A percentile compares a stretch with the other conserved stretches of the same genome.
Conservation (phyloP, 768 basidiomycete genomes). For the Macrolepiota fuliginosa region DNA sequence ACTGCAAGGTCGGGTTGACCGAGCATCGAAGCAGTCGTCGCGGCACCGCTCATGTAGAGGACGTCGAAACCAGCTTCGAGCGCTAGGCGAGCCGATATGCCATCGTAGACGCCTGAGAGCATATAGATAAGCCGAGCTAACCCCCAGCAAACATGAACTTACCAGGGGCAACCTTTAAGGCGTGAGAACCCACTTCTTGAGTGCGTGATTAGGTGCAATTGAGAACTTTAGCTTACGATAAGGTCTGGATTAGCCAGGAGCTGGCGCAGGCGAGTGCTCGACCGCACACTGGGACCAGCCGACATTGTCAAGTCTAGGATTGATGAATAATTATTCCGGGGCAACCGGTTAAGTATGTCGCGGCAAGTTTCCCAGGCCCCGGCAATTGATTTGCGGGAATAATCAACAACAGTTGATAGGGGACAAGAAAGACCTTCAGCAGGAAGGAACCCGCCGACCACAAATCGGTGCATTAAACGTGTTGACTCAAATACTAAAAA, state of each 20-base stretch:
- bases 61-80: slow-evolving; percentile 49
- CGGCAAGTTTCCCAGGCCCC: neutral
- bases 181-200: neutral
- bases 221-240: slow-evolving; percentile 10
- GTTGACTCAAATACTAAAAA: no score
- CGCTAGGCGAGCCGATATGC: slow-evolving; percentile 50
- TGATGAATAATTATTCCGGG: no score
- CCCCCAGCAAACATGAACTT: neutral
- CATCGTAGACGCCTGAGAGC: slow-evolving; percentile 44
- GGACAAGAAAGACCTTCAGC: no score
- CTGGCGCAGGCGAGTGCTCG: slow-evolving; percentile 12
- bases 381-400: neutral
- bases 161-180: slow-evolving; percentile 8
- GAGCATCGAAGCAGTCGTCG: slow-evolving; percentile 53
- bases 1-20: slow-evolving; percentile 56
- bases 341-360: neutral
- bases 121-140: neutral
- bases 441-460: no score
- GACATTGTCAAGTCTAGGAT: neutral
- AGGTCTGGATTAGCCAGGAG: slow-evolving; percentile 3
- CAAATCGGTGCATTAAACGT: no score
- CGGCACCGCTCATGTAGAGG: slow-evolving; percentile 50
- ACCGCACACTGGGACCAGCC: neutral
- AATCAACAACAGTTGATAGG: no score
- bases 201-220: neutral